Evolutionary conservation across 2,329 filamentous ascomycete genomes (phyloP).

Genomic region (Penicillium hesseltinei): DNA sequence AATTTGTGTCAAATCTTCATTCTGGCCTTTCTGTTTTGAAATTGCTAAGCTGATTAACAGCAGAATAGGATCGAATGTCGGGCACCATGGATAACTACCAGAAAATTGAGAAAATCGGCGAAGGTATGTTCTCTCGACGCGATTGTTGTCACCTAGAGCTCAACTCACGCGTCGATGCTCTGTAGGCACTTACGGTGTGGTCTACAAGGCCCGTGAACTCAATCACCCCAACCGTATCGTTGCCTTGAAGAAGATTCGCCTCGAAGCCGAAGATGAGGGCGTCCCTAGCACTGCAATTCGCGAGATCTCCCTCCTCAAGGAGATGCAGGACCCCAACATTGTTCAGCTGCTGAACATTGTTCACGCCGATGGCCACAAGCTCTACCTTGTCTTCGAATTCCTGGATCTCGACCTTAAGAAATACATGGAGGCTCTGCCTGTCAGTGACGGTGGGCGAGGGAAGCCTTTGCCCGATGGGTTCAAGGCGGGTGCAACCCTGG

Average conservation of each 20-base stretch:
- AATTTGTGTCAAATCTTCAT: constrained; percentile 7
- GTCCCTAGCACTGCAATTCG: constrained; percentile 91
- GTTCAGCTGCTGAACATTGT: constrained; percentile 87
- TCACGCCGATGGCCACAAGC: constrained; percentile 89
- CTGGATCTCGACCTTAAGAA: constrained; percentile 91
- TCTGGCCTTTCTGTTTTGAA: not conserved
- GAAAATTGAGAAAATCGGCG: constrained; percentile 94
- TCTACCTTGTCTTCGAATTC: constrained; percentile 91
- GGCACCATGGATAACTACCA: constrained; percentile 86
- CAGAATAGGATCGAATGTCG: constrained; percentile 3
- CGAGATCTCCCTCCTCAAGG: constrained; percentile 90
- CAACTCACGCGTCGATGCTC: constrained; percentile 17
- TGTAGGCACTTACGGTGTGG: constrained; percentile 86
- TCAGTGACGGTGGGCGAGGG: constrained; percentile 78
- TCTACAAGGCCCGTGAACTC: constrained; percentile 90
- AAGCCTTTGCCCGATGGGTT: constrained; percentile 80
- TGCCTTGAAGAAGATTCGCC: constrained; percentile 90
- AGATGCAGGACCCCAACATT: constrained; percentile 90
- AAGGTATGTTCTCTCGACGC: constrained; percentile 61
- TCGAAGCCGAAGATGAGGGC: constrained; percentile 92
- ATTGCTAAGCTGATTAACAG: constrained; percentile 5
- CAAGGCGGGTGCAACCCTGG: constrained; percentile 63
- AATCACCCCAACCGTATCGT: constrained; percentile 80
- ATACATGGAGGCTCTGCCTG: constrained; percentile 88
- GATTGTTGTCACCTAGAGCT: not conserved